Evolutionary conservation across 768 basidiomycete species (phyloP).

Genomic region (Kwoniella dejecticola): DNA sequence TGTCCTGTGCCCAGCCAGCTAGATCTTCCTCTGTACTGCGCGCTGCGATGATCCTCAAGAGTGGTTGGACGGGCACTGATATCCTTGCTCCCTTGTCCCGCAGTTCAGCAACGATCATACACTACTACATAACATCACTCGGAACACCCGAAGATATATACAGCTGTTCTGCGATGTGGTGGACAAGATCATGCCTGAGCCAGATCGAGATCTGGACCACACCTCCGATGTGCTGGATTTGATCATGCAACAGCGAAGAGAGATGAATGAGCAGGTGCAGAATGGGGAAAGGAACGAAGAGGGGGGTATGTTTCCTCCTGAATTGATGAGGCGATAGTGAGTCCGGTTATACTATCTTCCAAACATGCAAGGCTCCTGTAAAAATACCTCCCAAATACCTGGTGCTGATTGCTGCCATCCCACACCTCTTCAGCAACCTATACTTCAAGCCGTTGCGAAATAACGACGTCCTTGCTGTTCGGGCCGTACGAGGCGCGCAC

Average conservation of each 20-base stretch:
- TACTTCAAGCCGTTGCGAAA: slow-evolving; percentile 79
- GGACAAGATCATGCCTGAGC: slow-evolving; percentile 83
- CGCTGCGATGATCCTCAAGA: background rate
- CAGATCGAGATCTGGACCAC: slow-evolving; percentile 85
- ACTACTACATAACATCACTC: slow-evolving; percentile 74
- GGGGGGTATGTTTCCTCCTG: slow-evolving; percentile 75
- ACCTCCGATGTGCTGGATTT: slow-evolving; percentile 95
- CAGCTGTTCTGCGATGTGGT: slow-evolving; percentile 84
- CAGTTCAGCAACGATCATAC: slow-evolving; percentile 64
- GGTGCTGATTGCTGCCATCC: background rate
- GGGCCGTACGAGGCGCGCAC: slow-evolving; percentile 80
- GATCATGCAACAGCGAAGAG: slow-evolving; percentile 87
- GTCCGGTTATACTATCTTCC: slow-evolving; percentile 59
- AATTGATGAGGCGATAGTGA: slow-evolving; percentile 91
- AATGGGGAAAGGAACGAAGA: slow-evolving; percentile 41
- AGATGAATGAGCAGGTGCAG: slow-evolving; percentile 72
- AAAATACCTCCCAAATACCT: background rate
- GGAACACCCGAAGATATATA: slow-evolving; percentile 87
- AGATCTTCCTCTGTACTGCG: background rate
- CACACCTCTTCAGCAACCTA: slow-evolving; percentile 67
- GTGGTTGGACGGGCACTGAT: background rate
- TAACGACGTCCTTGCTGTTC: slow-evolving; percentile 69
- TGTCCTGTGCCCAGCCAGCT: no score
- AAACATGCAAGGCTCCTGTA: no score
- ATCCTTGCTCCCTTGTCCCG: no score